Evolutionary conservation across 139 green algal species (phyloP), one percentile per base, ranked within the genome.

Genomic region (Limnomonas spitsbergensis): DNA sequence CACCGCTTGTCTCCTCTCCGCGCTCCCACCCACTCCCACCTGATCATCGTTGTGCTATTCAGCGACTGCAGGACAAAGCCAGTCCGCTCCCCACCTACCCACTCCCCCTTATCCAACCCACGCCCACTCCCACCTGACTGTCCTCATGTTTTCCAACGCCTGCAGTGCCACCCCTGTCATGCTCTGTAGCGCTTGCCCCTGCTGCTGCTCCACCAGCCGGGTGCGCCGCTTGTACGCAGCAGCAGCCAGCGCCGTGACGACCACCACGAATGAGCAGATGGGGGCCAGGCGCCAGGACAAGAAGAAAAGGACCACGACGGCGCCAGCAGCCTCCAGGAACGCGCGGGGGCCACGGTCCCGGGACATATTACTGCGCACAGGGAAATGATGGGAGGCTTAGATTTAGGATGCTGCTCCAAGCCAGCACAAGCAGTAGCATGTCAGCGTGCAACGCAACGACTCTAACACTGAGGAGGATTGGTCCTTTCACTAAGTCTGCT

Each of bases 271-370:
- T 32, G 80, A 78, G 76, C 94, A 87, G 7, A 95, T 83, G 1
- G 94, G 93, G 1, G 90, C 93, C 40, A 98, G 88, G 2, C 89
- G 87, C 89, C 89, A 95, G 32, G 89, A 94, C 56, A 96, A 84
- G 27, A 40, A 77, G 47, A 94, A 95, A 38, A 94, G 90, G 36
- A 97, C 88, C 29, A 85, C 6, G 27, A 95, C 86, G 4, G 83
- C 76, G 38, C 94, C 94, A 32, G 4, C 68, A 47, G 68, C 68
- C 29, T 74, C 68, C 35, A 74, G 68, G 68, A 74, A 47, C 4
- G 68, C 68, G 35, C 68, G 35, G 3, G 68, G 68, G 35, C 68
- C 68, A 27, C 68, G 36, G 36, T 74, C 68, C 4, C 68, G 68
- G 7, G 68, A 74, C 36, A 29, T 42, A 32, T 74, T 74, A 32